Evolutionary conservation across 139 green algal genomes (phyloP).

Genomic region (Micractinium sp.): DNA sequence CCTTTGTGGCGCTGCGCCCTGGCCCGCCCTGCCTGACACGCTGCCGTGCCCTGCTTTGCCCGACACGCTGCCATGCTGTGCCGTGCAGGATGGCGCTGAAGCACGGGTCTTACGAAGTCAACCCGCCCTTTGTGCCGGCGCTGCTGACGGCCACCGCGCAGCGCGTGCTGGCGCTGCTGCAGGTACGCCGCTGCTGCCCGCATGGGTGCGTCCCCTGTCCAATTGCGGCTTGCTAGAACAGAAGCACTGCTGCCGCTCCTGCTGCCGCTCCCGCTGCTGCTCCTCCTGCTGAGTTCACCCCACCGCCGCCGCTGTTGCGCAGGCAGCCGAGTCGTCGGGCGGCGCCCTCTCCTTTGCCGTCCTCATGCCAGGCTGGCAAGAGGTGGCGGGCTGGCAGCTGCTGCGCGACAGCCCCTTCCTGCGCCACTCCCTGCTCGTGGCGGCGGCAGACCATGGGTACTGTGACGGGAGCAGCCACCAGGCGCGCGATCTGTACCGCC

Average conservation of each 20-base stretch:
- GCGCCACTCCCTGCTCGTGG: not conserved
- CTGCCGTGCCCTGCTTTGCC: not conserved
- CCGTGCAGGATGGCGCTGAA: not conserved
- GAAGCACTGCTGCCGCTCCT: not conserved
- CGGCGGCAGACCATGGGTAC: not conserved
- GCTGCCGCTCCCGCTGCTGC: not conserved
- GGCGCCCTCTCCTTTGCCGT: constrained; percentile 2
- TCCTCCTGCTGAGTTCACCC: not conserved
- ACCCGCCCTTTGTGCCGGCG: not conserved
- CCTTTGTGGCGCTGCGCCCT: too few species aligned
- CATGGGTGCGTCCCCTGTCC: not conserved
- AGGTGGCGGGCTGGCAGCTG: constrained; percentile 12
- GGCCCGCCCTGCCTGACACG: too few species aligned
- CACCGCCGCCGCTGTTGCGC: not conserved
- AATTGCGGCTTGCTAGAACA: not conserved
- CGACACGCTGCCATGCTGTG: not conserved
- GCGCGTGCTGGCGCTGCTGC: not conserved
- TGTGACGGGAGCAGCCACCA: constrained; percentile 5
- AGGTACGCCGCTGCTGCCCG: not conserved
- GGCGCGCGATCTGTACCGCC: not conserved
- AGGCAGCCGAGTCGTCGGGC: not conserved
- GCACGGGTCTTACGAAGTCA: not conserved
- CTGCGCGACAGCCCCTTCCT: not conserved
- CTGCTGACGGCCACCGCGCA: not conserved
- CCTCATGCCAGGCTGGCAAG: constrained; percentile 5